Base-by-base conservation (phyloP, 306 rosid genomes). In the Fagus crenata region DNA sequence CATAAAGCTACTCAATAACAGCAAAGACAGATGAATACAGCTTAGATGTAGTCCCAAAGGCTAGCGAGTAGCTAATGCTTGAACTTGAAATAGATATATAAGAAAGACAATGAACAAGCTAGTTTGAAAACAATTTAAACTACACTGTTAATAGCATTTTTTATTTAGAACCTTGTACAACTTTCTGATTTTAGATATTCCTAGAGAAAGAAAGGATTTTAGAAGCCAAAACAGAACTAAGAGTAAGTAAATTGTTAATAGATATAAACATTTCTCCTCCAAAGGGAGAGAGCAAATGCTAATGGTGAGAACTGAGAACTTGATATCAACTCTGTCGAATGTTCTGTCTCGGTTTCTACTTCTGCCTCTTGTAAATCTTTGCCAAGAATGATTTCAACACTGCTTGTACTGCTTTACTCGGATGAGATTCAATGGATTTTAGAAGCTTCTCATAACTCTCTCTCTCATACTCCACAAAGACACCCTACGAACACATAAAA, bases 311-410 rank as follows among this genome's bases (percentile, higher is more conserved):
- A 43, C 14, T 8, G 51, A 65, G 49, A 63, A 65, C 70, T 36
- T 11, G 70, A 37, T 36, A 37, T 15, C 70, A 65, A 36, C 70
- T 37, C 14, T 15, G 6, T 39, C 7, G 28, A 37, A 15, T 67
- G 73, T 78, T 75, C 9, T 37, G 9, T 37, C 49, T 53, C 64
- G 58, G 22, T 75, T 54, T 49, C 82, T 87, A 95, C 75, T 95
- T 91, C 84, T 85, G 88, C 84, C 99, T 86, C 89, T 88, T 91
- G 96, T 92, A 92, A 54, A 96, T 92, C 83, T 96, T 92, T 61
- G 84, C 89, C 91, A 96, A 81, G 85, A 92, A 92, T 12, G 96
- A 92, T 81, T 91, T 89, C 87, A 96, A 82, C 68, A 89, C 93
- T 4, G 89, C 93, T 76, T 96, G 97, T 36, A 96, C 92, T n/a